Evolutionary conservation across 2,329 filamentous ascomycete genomes (phyloP), one percentile per base, ranked within the genome.

Genomic region (Hypocrella siamensis): DNA sequence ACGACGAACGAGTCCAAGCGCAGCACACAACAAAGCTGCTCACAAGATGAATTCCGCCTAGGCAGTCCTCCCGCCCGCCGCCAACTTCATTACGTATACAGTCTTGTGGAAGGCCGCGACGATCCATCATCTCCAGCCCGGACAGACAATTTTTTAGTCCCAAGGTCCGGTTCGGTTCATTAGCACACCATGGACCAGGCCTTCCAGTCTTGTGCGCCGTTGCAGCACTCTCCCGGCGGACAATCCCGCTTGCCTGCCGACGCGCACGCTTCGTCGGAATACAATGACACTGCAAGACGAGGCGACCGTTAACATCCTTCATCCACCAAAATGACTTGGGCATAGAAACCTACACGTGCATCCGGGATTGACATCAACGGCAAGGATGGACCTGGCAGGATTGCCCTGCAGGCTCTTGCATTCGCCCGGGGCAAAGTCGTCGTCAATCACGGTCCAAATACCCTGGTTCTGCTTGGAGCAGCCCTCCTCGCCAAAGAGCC

Each of bases 391-490:
- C 19, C 31, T 31, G 19, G 41, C 30, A 11, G 21, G 17, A 11
- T 18, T 24, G 3, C 35, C 37, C 4, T 31, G 29, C 17, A 47
- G 33, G 19, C 22, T 31, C 25, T 37, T 42, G 37, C 44, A 46
- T 18, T 41, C 33, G 19, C 37, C 26, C 12, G 34, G 28, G 17
- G 19, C 18, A 7, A 47, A 38, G 34, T 47, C 44, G 5, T 36
- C 35, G 15, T 45, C 36, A 14, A 45, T 42, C 22, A 48, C 38
- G 9, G 44, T 47, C 42, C 42, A 48, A 18, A 48, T 31, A 17
- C 45, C 45, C 14, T 40, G 17, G 32, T 47, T 46, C 17, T 35
- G 17, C 2, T 29, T n/a, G 14, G 15, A 33, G 37, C 44, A 48
- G 26, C 35, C 40, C 9, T 31, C 22, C 2, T 28, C 38, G 11